Conservation (phyloP, 2,329 filamentous ascomycete genomes). For the Cercospora janseana region DNA sequence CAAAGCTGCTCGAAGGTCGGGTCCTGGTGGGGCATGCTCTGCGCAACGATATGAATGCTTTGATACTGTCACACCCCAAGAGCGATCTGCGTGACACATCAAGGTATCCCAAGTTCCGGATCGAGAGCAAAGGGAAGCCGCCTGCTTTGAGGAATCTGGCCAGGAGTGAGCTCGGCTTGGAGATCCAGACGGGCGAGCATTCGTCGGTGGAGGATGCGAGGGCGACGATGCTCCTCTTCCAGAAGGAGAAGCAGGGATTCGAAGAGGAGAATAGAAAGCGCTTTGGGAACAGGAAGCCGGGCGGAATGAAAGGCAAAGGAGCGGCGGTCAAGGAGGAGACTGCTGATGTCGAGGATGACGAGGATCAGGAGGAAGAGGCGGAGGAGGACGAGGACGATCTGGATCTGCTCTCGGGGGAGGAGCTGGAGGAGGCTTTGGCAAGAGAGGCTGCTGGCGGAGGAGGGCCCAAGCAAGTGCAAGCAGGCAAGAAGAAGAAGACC, state of each 20-base stretch:
- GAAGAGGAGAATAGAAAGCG: conserved; percentile 74
- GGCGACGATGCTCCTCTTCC: conserved; percentile 85
- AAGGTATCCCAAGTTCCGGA: conserved; percentile 70
- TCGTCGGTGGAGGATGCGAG: conserved; percentile 73
- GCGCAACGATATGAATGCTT: conserved; percentile 69
- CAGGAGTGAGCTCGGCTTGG: conserved; percentile 56
- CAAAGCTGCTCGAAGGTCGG: conserved; percentile 64
- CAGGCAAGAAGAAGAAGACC: conserved; percentile 34
- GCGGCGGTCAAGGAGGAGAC: conserved; percentile 26
- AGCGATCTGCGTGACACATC: conserved; percentile 82
- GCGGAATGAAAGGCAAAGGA: conserved; percentile 17
- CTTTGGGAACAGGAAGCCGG: conserved; percentile 45
- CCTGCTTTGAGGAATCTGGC: conserved; percentile 64
- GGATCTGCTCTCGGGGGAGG: conserved; percentile 33
- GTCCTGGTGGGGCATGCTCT: conserved; percentile 83
- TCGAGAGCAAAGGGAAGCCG: conserved; percentile 65
- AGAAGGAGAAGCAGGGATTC: conserved; percentile 78
- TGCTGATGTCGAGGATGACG: conserved; percentile 25
- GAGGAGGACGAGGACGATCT: conserved; percentile 29
- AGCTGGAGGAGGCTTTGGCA: conserved; percentile 28
- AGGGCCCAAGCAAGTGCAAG: conserved; percentile 35
- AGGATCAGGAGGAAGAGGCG: conserved; percentile 26
- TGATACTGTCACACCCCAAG: conserved; percentile 75
- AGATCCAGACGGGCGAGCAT: conserved; percentile 61
- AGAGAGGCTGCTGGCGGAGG: conserved; percentile 27